phyloP scores from a whole-genome alignment of 2,329 filamentous ascomycete species.

The Fusarium devonianum region DNA sequence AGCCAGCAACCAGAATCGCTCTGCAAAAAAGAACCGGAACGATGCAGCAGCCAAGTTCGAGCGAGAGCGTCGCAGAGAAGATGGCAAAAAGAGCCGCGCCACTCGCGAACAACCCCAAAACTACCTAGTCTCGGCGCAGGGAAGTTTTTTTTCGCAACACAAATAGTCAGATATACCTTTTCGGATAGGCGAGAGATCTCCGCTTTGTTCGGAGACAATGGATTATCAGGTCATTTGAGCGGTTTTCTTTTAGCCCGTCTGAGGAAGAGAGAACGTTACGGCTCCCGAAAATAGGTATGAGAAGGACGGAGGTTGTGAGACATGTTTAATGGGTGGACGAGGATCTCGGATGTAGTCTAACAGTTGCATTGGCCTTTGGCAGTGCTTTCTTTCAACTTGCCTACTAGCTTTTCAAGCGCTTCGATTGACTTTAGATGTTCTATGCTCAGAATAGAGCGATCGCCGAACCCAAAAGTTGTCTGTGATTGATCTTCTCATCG shows the following conservation, averaged over 20 bases:
- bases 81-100: conserved; percentile 18
- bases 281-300: no score
- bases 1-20: not conserved
- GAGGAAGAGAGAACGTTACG: not conserved
- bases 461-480: no score
- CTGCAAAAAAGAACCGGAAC: not conserved
- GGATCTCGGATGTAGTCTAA: no score
- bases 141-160: not conserved
- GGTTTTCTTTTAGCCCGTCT: conserved; percentile 10
- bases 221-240: conserved; percentile 31
- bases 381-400: no score
- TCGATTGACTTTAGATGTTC: no score
- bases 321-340: no score
- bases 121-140: conserved; percentile 31
- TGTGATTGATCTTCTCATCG: no score
- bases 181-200: conserved; percentile 17
- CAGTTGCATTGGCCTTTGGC: no score
- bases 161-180: conserved; percentile 2
- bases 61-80: not conserved
- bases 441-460: no score
- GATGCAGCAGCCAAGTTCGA: conserved; percentile 6
- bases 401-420: no score
- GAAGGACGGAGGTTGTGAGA: no score
- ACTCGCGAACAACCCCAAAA: conserved; percentile 22
- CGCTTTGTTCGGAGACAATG: conserved; percentile 16